Conservation (phyloP, 192 early-diverging fungal species). For the Backusella westeae region DNA sequence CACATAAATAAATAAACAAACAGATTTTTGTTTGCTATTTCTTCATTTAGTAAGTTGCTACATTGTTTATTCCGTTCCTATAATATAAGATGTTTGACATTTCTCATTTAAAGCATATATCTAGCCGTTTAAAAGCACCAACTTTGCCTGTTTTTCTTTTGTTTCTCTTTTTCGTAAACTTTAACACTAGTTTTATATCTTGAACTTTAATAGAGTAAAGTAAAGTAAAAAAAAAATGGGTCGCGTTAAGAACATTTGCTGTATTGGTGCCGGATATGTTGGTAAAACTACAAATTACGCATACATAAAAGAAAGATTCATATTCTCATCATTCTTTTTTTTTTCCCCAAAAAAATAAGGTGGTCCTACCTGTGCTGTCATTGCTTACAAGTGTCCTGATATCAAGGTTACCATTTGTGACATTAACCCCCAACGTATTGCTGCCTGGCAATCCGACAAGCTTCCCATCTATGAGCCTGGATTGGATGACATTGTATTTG, state of each 20-base stretch:
- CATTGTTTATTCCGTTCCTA: not conserved
- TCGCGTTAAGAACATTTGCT: constrained; percentile 71
- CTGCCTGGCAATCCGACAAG: constrained; percentile 82
- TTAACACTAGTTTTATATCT: not conserved
- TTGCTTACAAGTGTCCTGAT: constrained; percentile 82
- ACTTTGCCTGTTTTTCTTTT: not conserved
- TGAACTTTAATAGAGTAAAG: not conserved
- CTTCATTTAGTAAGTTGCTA: not conserved
- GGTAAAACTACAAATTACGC: constrained; percentile 49
- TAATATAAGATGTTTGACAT: not conserved
- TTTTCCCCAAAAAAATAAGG: constrained; percentile 40
- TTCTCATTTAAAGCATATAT: not conserved
- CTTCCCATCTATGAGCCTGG: constrained; percentile 95
- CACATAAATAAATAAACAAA: not conserved
- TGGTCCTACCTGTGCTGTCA: constrained; percentile 90
- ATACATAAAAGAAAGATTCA: not conserved
- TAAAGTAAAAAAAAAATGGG: not conserved
- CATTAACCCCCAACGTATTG: constrained; percentile 73
- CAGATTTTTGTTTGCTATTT: not conserved
- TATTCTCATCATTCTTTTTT: not conserved
- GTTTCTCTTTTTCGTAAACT: not conserved
- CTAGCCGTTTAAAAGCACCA: not conserved
- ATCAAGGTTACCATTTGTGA: constrained; percentile 91
- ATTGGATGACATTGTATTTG: constrained; percentile 81
- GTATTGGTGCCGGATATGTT: constrained; percentile 95